Conservation (phyloP, 495 filamentous ascomycete genomes). For the Hyaloscypha bicolor region DNA sequence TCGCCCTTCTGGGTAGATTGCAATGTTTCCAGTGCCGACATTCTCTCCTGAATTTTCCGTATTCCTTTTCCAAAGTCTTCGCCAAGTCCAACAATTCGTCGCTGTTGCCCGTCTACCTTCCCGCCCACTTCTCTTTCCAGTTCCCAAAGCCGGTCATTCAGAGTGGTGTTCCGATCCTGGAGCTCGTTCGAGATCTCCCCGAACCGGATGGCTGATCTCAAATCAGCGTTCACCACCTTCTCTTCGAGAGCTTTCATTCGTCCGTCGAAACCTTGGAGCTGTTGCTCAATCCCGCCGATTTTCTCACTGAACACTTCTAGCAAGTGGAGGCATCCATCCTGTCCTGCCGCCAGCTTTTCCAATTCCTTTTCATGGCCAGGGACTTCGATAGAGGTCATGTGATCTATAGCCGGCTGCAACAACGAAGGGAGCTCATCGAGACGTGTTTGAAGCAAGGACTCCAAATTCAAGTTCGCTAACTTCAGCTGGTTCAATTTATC, state of each 20-base stretch:
- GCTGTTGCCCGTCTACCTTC: conserved; percentile 11
- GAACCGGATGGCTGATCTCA: conserved; percentile 18
- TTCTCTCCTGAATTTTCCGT: conserved; percentile 6
- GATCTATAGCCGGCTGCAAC: conserved; percentile 10
- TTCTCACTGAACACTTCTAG: neutral
- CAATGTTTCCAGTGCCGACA: conserved; percentile 2
- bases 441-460: conserved; percentile 6
- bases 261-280: conserved; percentile 5
- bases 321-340: neutral
- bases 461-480: conserved; percentile 10
- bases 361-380: conserved; percentile 5
- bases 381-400: neutral
- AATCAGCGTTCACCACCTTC: conserved; percentile 7
- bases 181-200: conserved; percentile 17
- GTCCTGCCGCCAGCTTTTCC: neutral
- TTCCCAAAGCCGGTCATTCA: conserved; percentile 3
- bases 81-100: conserved; percentile 1
- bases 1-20: neutral
- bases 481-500: conserved; percentile 18
- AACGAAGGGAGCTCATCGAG: neutral
- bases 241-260: conserved; percentile 11
- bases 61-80: conserved; percentile 10
- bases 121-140: conserved; percentile 9
- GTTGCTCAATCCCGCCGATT: neutral
- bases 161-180: conserved; percentile 14